A percentile compares a stretch with the other conserved stretches of the same genome.
These are phyloP conservation scores for Fusarium kyushuense DNA, from an alignment of 2,329 filamentous ascomycete species.

Conservation along the genomic window DNA sequence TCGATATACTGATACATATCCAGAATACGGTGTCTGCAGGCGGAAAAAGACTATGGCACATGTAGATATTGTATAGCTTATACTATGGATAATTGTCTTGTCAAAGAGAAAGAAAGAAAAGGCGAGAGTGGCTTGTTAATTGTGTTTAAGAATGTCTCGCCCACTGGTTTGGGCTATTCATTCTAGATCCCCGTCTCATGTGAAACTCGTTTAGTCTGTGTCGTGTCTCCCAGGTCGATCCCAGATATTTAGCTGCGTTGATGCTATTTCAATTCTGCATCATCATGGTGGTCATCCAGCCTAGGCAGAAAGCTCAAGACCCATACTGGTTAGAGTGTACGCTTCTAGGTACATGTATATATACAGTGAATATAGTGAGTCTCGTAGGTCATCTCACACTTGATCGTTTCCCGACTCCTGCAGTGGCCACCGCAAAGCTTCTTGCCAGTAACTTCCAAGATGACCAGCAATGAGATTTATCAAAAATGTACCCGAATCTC, in stretches of 20 bases:
- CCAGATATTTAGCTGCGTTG: neutral
- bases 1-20: conserved; percentile 20
- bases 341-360: neutral
- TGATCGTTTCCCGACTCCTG: conserved; percentile 47
- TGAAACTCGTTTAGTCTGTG: neutral
- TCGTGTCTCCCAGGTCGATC: neutral
- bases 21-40: conserved; percentile 12
- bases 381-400: conserved; percentile 29
- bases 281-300: no score
- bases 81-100: conserved; percentile 20
- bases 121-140: neutral
- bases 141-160: neutral
- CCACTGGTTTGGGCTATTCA: neutral
- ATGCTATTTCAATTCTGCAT: no score
- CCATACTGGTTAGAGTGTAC: neutral
- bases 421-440: conserved; percentile 52
- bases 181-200: neutral
- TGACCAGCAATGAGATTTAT: conserved; percentile 51
- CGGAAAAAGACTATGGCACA: neutral
- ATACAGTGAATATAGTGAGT: neutral
- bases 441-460: conserved; percentile 52
- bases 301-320: neutral
- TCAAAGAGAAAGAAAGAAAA: neutral
- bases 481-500: conserved; percentile 49
- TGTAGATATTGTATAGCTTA: conserved; percentile 35